These are phyloP conservation scores for Fragaria iinumae DNA, from an alignment of 306 rosid genomes.

Conservation along the genomic window DNA sequence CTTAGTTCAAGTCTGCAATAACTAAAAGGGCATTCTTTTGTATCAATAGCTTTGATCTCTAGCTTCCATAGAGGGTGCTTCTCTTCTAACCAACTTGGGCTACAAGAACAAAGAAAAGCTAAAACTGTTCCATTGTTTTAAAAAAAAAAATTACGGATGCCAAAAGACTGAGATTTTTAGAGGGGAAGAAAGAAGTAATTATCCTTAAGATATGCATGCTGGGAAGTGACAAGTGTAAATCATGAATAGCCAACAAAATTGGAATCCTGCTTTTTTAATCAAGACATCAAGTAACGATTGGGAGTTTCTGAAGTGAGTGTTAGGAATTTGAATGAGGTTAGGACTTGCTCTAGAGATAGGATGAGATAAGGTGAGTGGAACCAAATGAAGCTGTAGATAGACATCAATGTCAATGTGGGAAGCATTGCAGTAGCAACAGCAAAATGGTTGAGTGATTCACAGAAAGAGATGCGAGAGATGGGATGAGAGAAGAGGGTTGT, in stretches of 20 bases:
- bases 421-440: not conserved
- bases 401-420: not conserved
- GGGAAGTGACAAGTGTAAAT: not conserved
- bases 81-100: not conserved
- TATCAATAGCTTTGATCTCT: not conserved
- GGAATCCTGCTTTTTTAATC: not conserved
- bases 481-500: not conserved
- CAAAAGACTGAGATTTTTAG: not conserved
- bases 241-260: not conserved
- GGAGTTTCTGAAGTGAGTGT: not conserved
- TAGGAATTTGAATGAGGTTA: not conserved
- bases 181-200: not conserved
- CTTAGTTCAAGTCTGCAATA: not conserved
- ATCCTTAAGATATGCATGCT: not conserved
- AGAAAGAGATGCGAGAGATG: not conserved
- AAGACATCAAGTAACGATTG: not conserved
- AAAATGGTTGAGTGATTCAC: not conserved
- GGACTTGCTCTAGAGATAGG: not conserved
- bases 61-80: not conserved
- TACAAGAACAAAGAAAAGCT: not conserved
- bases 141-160: not conserved
- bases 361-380: not conserved
- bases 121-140: not conserved
- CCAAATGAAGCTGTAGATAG: not conserved
- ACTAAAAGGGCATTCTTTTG: not conserved